Conservation (phyloP, 2,329 filamentous ascomycete genomes). For the Arachnomyces sp. region DNA sequence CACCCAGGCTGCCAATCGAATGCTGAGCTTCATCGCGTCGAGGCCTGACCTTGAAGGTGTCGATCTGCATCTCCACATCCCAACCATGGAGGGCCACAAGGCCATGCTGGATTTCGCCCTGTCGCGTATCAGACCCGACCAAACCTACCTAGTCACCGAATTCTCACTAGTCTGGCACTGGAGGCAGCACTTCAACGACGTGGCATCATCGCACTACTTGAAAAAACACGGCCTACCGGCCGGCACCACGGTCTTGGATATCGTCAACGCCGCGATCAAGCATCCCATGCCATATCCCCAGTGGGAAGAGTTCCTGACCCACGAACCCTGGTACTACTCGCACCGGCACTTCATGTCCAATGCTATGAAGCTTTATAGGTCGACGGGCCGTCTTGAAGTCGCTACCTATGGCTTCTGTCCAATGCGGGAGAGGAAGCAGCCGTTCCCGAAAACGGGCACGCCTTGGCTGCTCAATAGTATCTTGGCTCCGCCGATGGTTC, state of each 20-base stretch:
- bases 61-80: slow-evolving; percentile 12
- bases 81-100: slow-evolving; percentile 5
- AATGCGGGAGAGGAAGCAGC: slow-evolving; percentile 9
- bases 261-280: slow-evolving; percentile 8
- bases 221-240: slow-evolving; percentile 5
- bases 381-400: slow-evolving; percentile 9
- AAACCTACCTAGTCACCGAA: slow-evolving; percentile 11
- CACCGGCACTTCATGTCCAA: slow-evolving; percentile 5
- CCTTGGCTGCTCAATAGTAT: slow-evolving; percentile 13
- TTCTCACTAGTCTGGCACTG: slow-evolving; percentile 13
- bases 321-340: slow-evolving; percentile 9
- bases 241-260: slow-evolving; percentile 4
- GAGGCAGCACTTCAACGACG: slow-evolving; percentile 9
- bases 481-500: slow-evolving; percentile 10
- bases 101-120: slow-evolving; percentile 11
- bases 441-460: slow-evolving; percentile 6
- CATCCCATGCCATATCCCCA: slow-evolving; percentile 5
- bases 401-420: slow-evolving; percentile 12
- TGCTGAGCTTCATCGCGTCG: slow-evolving; percentile 10
- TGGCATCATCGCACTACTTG: slow-evolving; percentile 4
- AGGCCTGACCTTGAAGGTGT: slow-evolving; percentile 9
- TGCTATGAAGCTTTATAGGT: slow-evolving; percentile 9
- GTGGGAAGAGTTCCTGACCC: slow-evolving; percentile 9
- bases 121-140: slow-evolving; percentile 7
- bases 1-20: slow-evolving; percentile 8